A percentile compares a stretch with the other conserved stretches of the same genome.
Conservation (phyloP, 495 filamentous ascomycete species). For the Penicillium odoratum region DNA sequence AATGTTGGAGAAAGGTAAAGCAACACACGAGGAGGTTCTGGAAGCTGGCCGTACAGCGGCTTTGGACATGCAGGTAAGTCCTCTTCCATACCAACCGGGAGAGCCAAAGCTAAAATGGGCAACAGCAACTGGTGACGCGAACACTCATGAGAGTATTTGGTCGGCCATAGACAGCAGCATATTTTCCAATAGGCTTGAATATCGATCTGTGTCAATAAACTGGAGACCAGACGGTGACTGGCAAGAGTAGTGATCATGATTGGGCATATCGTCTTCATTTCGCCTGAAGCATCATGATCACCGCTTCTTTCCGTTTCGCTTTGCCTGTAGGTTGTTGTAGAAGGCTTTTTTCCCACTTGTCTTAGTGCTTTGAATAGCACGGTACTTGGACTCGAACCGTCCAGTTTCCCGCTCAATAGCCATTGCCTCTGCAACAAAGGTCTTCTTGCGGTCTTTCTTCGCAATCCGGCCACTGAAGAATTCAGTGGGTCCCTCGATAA, state of each 20-base stretch:
- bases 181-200: not conserved
- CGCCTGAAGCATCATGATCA: constrained; percentile 13
- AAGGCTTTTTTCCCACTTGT: constrained; percentile 70
- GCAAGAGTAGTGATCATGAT: not conserved
- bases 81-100: not conserved
- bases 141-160: constrained; percentile 35
- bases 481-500: constrained; percentile 87
- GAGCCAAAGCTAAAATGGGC: constrained; percentile 17
- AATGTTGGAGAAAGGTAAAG: constrained; percentile 62
- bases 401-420: constrained; percentile 58
- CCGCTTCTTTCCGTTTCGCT: constrained; percentile 47
- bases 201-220: not conserved
- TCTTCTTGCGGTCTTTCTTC: constrained; percentile 85
- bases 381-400: constrained; percentile 70
- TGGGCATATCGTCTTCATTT: not conserved
- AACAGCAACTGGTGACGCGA: constrained; percentile 42
- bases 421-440: constrained; percentile 86
- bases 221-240: not conserved
- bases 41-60: constrained; percentile 63
- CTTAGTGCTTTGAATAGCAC: constrained; percentile 65
- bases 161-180: constrained; percentile 2
- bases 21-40: constrained; percentile 72
- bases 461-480: constrained; percentile 74
- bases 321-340: constrained; percentile 65
- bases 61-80: constrained; percentile 62